phyloP scores from a whole-genome alignment of 108 stramenopile genomes.

The Cyclotella baltica region DNA sequence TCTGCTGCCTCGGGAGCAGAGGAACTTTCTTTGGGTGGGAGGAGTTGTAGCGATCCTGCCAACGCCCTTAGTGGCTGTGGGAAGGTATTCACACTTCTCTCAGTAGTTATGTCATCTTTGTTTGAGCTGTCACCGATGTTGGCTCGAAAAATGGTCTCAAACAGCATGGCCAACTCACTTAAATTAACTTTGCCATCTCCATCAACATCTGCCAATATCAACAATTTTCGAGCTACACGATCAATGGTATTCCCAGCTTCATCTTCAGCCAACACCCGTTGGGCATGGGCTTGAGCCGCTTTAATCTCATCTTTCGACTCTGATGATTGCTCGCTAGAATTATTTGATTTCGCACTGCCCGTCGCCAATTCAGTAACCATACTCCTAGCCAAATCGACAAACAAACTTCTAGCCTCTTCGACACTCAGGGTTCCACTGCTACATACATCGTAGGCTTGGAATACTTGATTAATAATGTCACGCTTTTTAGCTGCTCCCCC shows the following conservation, averaged over 20 bases:
- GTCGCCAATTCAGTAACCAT: slow-evolving; percentile 59
- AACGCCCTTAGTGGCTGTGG: slow-evolving; percentile 64
- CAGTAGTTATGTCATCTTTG: background rate
- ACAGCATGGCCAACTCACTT: slow-evolving; percentile 55
- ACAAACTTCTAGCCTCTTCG: slow-evolving; percentile 54
- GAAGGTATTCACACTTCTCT: slow-evolving; percentile 34
- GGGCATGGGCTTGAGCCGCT: slow-evolving; percentile 58
- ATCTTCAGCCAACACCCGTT: slow-evolving; percentile 58
- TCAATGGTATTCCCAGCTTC: slow-evolving; percentile 63
- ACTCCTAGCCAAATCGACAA: slow-evolving; percentile 56
- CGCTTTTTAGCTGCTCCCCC: slow-evolving; percentile 49
- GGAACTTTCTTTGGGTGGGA: slow-evolving; percentile 55
- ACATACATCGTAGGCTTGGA: slow-evolving; percentile 61
- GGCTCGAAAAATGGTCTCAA: slow-evolving; percentile 60
- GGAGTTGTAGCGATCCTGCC: slow-evolving; percentile 63
- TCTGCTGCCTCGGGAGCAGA: slow-evolving; percentile 48
- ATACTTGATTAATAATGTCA: slow-evolving; percentile 37
- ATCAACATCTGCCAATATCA: slow-evolving; percentile 58
- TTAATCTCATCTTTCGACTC: background rate
- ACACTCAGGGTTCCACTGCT: slow-evolving; percentile 48
- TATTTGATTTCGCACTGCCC: slow-evolving; percentile 8
- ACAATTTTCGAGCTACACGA: slow-evolving; percentile 55
- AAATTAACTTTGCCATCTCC: slow-evolving; percentile 57
- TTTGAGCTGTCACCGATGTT: slow-evolving; percentile 14
- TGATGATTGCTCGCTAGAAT: background rate